phyloP scores from a whole-genome alignment of 164 flowering plant genomes.

The Annona cherimola region DNA sequence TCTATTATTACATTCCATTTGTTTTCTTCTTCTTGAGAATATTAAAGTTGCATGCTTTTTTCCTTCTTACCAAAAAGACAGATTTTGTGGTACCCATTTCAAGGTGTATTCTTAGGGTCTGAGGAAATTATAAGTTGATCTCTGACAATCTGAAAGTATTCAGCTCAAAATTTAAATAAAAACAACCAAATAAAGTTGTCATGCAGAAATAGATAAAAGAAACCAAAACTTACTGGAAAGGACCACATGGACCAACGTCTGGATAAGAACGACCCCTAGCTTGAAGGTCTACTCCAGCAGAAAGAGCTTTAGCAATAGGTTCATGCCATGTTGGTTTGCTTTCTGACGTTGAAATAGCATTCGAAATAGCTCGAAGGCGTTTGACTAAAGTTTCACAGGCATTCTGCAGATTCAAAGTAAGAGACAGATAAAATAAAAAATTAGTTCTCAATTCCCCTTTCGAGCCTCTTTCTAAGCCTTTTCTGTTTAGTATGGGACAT shows the following conservation, averaged over 20 bases:
- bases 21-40: no score
- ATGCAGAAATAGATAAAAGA: not conserved
- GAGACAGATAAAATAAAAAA: no score
- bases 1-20: no score
- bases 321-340: slow-evolving; percentile 11
- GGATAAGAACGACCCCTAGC: slow-evolving; percentile 9
- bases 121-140: no score
- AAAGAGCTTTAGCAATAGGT: slow-evolving; percentile 9
- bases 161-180: not conserved
- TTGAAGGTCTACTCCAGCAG: slow-evolving; percentile 12
- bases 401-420: slow-evolving; percentile 5
- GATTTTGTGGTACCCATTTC: no score
- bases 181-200: not conserved
- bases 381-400: slow-evolving; percentile 8
- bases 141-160: not conserved
- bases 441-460: no score
- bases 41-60: no score
- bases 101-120: no score
- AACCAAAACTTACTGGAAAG: slow-evolving; percentile 9
- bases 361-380: not conserved
- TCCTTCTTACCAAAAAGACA: no score
- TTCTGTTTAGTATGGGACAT: no score
- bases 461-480: no score
- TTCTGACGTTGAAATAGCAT: not conserved
- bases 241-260: slow-evolving; percentile 1